Evolutionary conservation across 768 basidiomycete species (phyloP), one percentile per base, ranked within the genome.

Genomic region (Termitomyces sp.): DNA sequence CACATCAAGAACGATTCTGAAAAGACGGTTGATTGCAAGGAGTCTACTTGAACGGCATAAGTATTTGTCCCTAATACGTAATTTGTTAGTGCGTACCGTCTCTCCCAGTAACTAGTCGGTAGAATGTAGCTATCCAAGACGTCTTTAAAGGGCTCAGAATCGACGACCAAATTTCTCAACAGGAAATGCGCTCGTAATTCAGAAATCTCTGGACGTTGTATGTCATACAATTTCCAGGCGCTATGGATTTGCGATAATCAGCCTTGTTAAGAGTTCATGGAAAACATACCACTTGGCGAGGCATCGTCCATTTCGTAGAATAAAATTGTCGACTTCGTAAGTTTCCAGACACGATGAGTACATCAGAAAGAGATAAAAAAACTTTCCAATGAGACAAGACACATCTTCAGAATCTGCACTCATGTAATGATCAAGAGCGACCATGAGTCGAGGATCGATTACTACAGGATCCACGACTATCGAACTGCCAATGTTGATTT

Each of bases 311-410:
- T 89, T 88, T 47, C 81, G 78, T 32, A 89, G 67, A 31, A 90
- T 78, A 62, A 90, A 89, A 65, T 88, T 87, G 63, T 89, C 87
- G 2, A 87, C 75, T 69, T 89, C 89, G 61, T 86, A 79, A 1
- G 81, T 66, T 62, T 87, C 85, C 55, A 91, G 65, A 41, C 82
- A 77, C 1, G 82, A 77, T 2, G 86, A 79, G 42, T 85, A 79
- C 39, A 76, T 80, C 37, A 86, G 67, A 62, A 90, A 86, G 14
- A 78, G 70, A 60, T 80, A 72, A 27, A 90, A 63, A 63, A 90
- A 92, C 62, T 84, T 85, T 8, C 83, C 83, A 12, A 80, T 69
- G 20, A 87, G 66, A 60, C 76, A 76, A 9, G 77, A 72, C 16
- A 87, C 71, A 16, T 83, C 80, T 14, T 82, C 80, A 18, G 73